phyloP scores from a whole-genome alignment of 352 stramenopile species.

The Pythium phragmiticola region DNA sequence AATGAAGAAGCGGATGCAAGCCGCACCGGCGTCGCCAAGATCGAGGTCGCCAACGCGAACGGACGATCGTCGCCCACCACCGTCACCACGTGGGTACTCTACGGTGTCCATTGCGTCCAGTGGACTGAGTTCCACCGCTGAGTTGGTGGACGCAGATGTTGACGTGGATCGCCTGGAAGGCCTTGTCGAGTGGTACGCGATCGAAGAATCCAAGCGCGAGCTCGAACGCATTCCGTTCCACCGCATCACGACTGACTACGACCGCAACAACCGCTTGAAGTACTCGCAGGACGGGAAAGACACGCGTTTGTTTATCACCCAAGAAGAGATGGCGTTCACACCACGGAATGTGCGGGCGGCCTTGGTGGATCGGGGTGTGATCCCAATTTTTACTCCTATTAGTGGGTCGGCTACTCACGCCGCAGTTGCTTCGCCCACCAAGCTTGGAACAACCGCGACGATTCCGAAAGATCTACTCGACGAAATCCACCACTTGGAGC shows the following conservation, averaged over 20 bases:
- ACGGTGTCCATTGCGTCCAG: background rate
- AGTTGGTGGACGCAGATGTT: constrained; percentile 19
- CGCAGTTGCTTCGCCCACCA: constrained; percentile 1
- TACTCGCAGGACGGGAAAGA: constrained; percentile 62
- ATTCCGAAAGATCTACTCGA: constrained; percentile 50
- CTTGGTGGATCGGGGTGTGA: constrained; percentile 66
- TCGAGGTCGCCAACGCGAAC: constrained; percentile 16
- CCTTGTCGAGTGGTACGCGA: constrained; percentile 68
- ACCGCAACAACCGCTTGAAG: constrained; percentile 47
- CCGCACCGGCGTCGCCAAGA: constrained; percentile 10
- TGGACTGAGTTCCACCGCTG: background rate
- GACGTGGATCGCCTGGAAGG: constrained; percentile 58
- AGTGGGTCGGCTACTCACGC: background rate
- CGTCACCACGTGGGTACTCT: constrained; percentile 13
- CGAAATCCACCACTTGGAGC: constrained; percentile 57
- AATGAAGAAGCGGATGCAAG: constrained; percentile 10
- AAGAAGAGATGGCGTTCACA: constrained; percentile 65
- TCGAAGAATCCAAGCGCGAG: constrained; percentile 66
- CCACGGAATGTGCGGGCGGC: constrained; percentile 54
- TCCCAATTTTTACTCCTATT: constrained; percentile 38
- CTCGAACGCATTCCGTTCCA: constrained; percentile 63
- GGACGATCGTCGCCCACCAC: constrained; percentile 10
- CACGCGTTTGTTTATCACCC: constrained; percentile 50
- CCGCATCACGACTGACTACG: constrained; percentile 57
- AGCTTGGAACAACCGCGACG: constrained; percentile 9